phyloP scores from a whole-genome alignment of 2,329 filamentous ascomycete genomes.

The Beauveria sp. region DNA sequence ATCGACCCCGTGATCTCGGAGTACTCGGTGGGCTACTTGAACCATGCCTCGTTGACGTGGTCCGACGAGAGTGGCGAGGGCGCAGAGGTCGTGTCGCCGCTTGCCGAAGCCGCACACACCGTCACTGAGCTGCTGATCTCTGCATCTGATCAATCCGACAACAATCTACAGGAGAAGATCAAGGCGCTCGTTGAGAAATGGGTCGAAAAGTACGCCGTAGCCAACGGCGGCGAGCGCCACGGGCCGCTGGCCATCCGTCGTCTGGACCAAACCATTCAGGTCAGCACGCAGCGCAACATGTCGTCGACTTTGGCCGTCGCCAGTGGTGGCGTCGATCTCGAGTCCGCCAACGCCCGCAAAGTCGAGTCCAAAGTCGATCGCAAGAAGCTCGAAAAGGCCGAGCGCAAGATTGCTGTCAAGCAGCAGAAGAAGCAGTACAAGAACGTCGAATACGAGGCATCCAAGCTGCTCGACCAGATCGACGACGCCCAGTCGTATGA shows the following conservation, averaged over 20 bases:
- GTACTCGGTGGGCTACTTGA: conserved; percentile 90
- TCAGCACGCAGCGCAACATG: conserved; percentile 89
- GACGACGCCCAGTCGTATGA: conserved; percentile 88
- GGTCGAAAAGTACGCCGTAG: conserved; percentile 70
- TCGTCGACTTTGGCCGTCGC: conserved; percentile 89
- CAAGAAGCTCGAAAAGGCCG: conserved; percentile 98
- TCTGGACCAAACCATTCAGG: conserved; percentile 90
- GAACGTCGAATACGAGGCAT: conserved; percentile 96
- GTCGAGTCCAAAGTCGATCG: conserved; percentile 95
- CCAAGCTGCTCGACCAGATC: conserved; percentile 74
- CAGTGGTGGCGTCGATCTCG: conserved; percentile 78
- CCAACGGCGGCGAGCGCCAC: conserved; percentile 63
- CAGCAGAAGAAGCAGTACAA: conserved; percentile 98
- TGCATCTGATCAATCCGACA: conserved; percentile 73
- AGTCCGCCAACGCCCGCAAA: conserved; percentile 86
- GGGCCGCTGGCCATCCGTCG: conserved; percentile 72
- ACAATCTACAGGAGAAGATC: conserved; percentile 68
- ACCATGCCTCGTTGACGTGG: conserved; percentile 83
- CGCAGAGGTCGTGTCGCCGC: conserved; percentile 52
- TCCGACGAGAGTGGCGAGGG: conserved; percentile 60
- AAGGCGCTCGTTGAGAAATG: conserved; percentile 82
- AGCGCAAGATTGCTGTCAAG: conserved; percentile 94
- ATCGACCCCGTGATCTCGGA: conserved; percentile 85
- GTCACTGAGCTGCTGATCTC: conserved; percentile 88
- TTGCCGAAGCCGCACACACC: conserved; percentile 74